These are phyloP conservation scores for Glebionis coronaria DNA, from an alignment of 129 eudicot genomes.

Conservation along the genomic window DNA sequence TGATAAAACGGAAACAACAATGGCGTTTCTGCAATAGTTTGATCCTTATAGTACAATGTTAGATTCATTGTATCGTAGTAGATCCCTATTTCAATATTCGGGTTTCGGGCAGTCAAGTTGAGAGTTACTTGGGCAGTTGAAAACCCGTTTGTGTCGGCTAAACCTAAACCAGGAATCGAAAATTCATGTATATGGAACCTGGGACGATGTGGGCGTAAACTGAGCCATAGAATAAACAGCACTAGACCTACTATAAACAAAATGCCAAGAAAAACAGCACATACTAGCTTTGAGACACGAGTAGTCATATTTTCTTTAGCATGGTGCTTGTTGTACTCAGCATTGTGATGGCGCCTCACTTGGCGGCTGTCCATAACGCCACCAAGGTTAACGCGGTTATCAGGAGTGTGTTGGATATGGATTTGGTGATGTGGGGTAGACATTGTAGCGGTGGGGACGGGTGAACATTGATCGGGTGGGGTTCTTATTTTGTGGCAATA, in stretches of 20 bases:
- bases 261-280: conserved; percentile 51
- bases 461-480: not conserved
- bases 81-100: conserved; percentile 58
- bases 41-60: conserved; percentile 44
- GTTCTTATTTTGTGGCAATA: conserved; percentile 14
- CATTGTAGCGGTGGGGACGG: conserved; percentile 23
- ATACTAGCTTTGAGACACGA: conserved; percentile 63
- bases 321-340: conserved; percentile 62
- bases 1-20: conserved; percentile 54
- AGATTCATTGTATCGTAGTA: conserved; percentile 50
- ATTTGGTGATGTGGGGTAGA: conserved; percentile 28
- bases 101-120: conserved; percentile 61
- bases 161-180: conserved; percentile 44
- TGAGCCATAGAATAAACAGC: conserved; percentile 71
- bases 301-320: conserved; percentile 74
- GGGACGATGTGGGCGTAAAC: conserved; percentile 88
- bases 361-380: conserved; percentile 17
- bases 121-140: conserved; percentile 49
- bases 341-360: conserved; percentile 44
- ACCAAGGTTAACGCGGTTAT: conserved; percentile 7
- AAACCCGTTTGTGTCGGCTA: conserved; percentile 39
- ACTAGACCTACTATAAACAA: conserved; percentile 57
- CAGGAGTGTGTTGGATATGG: conserved; percentile 24
- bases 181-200: conserved; percentile 53
- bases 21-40: conserved; percentile 45